A percentile compares a stretch with the other conserved stretches of the same genome.
These are phyloP conservation scores for Omphalea diandra DNA, from an alignment of 441 rosid species.

Conservation along the genomic window DNA sequence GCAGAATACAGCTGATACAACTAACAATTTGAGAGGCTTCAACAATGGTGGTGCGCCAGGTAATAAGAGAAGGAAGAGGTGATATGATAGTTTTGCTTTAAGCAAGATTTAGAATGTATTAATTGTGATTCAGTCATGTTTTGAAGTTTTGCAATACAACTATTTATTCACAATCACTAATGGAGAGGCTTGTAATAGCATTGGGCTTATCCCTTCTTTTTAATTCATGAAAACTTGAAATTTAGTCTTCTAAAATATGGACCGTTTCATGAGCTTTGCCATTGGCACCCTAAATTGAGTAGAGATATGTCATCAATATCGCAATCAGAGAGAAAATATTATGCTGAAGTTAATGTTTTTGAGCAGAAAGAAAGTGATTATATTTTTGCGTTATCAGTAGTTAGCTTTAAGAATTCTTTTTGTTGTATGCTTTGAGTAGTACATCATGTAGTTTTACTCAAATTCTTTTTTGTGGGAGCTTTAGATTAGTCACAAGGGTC, in stretches of 20 bases:
- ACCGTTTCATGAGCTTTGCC: too few relatives aligned
- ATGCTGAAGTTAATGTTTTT: not conserved
- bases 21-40: conserved; percentile 45
- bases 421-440: too few relatives aligned
- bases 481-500: too few relatives aligned
- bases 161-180: not conserved
- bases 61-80: conserved; percentile 36
- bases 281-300: too few relatives aligned
- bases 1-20: conserved; percentile 72
- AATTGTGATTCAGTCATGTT: not conserved
- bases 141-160: not conserved
- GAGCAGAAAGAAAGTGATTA: too few relatives aligned
- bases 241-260: too few relatives aligned
- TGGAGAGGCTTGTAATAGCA: not conserved
- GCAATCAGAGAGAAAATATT: too few relatives aligned
- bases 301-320: too few relatives aligned
- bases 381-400: too few relatives aligned
- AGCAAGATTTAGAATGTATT: not conserved
- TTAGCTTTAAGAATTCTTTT: too few relatives aligned
- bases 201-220: not conserved
- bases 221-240: not conserved
- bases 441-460: too few relatives aligned
- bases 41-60: conserved; percentile 2
- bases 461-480: too few relatives aligned
- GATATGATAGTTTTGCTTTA: not conserved